These are phyloP conservation scores for Aegilops bicornis DNA, from an alignment of 176 grass and related monocot species.

Conservation along the genomic window DNA sequence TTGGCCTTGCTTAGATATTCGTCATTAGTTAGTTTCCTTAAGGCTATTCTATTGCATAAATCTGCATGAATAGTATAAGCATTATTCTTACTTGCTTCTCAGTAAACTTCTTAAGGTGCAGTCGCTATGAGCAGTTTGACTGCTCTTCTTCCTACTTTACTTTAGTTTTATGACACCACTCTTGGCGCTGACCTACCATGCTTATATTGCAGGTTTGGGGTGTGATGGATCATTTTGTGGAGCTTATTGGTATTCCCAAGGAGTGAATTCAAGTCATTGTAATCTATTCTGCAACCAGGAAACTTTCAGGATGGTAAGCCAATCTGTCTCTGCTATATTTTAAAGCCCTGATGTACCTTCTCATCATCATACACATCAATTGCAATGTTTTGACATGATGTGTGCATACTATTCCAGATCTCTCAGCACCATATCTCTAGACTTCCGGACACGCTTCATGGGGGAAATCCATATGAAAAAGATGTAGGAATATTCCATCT, in stretches of 20 bases:
- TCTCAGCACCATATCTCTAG: conserved; percentile 51
- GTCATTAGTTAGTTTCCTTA: conserved; percentile 1
- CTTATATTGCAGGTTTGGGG: conserved; percentile 61
- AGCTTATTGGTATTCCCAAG: conserved; percentile 83
- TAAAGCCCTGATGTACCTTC: not conserved
- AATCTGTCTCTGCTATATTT: not conserved
- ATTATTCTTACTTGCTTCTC: not conserved
- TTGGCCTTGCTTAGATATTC: not conserved
- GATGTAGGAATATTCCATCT: conserved; percentile 51
- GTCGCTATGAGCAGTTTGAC: not conserved
- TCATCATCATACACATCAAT: not conserved
- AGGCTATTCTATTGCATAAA: conserved; percentile 3
- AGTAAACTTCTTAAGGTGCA: not conserved
- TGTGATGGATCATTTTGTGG: conserved; percentile 80
- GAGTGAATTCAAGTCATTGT: conserved; percentile 71
- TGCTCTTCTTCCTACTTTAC: not conserved
- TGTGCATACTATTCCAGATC: conserved; percentile 47
- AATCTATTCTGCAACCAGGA: conserved; percentile 64
- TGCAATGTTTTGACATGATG: conserved; percentile 21
- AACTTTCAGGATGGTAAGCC: conserved; percentile 69
- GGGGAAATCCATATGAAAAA: conserved; percentile 85
- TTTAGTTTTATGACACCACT: not conserved
- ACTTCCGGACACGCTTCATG: conserved; percentile 72
- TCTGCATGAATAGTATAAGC: not conserved
- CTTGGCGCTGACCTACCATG: not conserved